Percentiles rank a stretch among this genome's conserved stretches.
These are phyloP conservation scores for Daldinia eschscholtzii DNA, from an alignment of 2,329 filamentous ascomycete genomes.

Conservation along the genomic window DNA sequence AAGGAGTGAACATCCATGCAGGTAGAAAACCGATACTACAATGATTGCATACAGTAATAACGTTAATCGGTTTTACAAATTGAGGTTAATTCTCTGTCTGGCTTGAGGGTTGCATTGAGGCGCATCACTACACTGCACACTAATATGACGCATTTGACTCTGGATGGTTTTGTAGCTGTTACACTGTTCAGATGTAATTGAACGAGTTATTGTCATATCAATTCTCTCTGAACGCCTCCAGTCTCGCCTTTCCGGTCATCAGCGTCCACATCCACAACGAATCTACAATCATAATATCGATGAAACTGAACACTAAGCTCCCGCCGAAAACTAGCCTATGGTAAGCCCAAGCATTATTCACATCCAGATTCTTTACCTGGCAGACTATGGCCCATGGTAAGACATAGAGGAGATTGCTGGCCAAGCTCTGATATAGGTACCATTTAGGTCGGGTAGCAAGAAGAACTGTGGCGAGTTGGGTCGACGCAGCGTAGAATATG, in stretches of 20 bases:
- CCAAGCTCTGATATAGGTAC: constrained; percentile 76
- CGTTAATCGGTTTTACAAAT: not conserved
- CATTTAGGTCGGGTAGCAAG: constrained; percentile 73
- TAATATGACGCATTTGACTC: constrained; percentile 5
- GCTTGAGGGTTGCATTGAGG: not conserved
- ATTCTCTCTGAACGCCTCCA: constrained; percentile 54
- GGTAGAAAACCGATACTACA: not conserved
- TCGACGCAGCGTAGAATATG: constrained; percentile 75
- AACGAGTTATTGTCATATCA: not conserved
- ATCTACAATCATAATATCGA: constrained; percentile 65
- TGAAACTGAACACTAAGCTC: constrained; percentile 75
- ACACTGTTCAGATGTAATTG: too few relatives aligned
- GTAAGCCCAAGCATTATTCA: constrained; percentile 73
- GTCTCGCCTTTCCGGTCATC: constrained; percentile 57
- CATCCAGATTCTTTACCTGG: constrained; percentile 61
- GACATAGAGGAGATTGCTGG: constrained; percentile 76
- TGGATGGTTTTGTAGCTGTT: not conserved
- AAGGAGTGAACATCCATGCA: not conserved
- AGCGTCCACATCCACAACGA: constrained; percentile 65
- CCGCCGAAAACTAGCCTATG: constrained; percentile 76
- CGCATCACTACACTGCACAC: not conserved
- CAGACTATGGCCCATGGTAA: constrained; percentile 78
- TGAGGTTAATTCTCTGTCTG: not conserved
- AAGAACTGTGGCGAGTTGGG: constrained; percentile 73
- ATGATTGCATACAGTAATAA: not conserved